Conservation (phyloP, 2,329 filamentous ascomycete genomes). For the Talaromyces amestolkiae region DNA sequence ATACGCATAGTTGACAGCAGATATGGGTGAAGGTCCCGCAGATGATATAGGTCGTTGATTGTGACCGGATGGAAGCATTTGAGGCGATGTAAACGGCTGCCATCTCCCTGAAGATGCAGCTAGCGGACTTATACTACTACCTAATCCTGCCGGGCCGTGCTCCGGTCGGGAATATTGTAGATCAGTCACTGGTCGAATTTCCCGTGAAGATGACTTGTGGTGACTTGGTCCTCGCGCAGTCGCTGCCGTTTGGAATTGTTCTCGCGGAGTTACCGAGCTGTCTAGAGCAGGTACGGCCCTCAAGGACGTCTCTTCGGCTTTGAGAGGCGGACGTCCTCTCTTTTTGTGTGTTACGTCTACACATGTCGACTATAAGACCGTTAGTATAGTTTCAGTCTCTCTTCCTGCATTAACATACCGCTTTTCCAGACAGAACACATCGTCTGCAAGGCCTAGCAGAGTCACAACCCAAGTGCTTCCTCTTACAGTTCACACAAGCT, state of each 20-base stretch:
- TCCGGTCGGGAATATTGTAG: constrained; percentile 29
- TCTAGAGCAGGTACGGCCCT: constrained; percentile 33
- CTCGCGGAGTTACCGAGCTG: constrained; percentile 26
- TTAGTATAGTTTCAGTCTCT: constrained; percentile 19
- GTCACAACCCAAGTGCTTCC: constrained; percentile 49
- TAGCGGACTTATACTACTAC: constrained; percentile 25
- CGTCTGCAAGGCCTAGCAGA: constrained; percentile 46
- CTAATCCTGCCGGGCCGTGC: constrained; percentile 22
- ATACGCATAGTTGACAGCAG: constrained; percentile 15
- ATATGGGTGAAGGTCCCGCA: constrained; percentile 30
- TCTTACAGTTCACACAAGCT: constrained; percentile 50
- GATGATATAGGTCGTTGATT: constrained; percentile 35
- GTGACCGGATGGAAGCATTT: constrained; percentile 27
- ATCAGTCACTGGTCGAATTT: constrained; percentile 39
- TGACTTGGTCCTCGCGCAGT: constrained; percentile 30
- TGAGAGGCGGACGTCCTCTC: constrained; percentile 44
- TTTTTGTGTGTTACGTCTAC: constrained; percentile 50
- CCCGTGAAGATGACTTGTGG: constrained; percentile 37
- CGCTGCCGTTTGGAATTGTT: constrained; percentile 25
- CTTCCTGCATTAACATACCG: constrained; percentile 34
- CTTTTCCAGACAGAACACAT: constrained; percentile 47
- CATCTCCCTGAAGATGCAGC: constrained; percentile 32
- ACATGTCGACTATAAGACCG: constrained; percentile 37
- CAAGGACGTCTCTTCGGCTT: constrained; percentile 41
- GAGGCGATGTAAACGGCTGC: constrained; percentile 32